These are phyloP conservation scores for Tricladium varicosporioides DNA, from an alignment of 2,329 filamentous ascomycete species.

Conservation along the genomic window DNA sequence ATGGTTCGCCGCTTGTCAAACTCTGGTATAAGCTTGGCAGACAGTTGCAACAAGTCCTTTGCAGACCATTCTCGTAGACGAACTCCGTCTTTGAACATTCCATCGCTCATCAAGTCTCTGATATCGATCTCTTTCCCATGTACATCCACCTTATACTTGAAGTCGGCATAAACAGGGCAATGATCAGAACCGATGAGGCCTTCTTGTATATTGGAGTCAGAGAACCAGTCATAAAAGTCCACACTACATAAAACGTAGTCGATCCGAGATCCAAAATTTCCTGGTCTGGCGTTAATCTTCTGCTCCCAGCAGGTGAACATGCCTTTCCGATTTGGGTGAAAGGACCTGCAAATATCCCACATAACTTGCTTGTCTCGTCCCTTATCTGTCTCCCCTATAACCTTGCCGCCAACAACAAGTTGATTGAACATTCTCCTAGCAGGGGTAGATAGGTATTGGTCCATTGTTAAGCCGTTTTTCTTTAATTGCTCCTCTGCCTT, in stretches of 20 bases:
- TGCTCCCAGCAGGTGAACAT: conserved; percentile 99
- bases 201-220: conserved; percentile 82
- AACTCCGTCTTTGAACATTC: conserved; percentile 66
- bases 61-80: conserved; percentile 64
- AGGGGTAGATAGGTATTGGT: conserved; percentile 71
- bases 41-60: conserved; percentile 69
- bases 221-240: conserved; percentile 77
- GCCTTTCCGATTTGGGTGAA: conserved; percentile 73
- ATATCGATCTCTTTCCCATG: conserved; percentile 52
- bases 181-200: conserved; percentile 94
- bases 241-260: conserved; percentile 88
- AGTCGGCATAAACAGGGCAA: conserved; percentile 81
- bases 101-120: conserved; percentile 77
- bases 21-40: conserved; percentile 81
- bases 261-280: conserved; percentile 88
- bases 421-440: conserved; percentile 81
- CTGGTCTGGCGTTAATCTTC: conserved; percentile 90
- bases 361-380: conserved; percentile 70
- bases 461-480: conserved; percentile 65
- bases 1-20: conserved; percentile 84
- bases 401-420: conserved; percentile 70
- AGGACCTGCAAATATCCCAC: conserved; percentile 80
- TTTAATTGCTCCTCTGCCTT: conserved; percentile 68
- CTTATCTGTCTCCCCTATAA: conserved; percentile 64
- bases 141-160: conserved; percentile 61